These are phyloP conservation scores for Aquanectria penicillioides DNA, from an alignment of 2,329 filamentous ascomycete species.

Conservation along the genomic window DNA sequence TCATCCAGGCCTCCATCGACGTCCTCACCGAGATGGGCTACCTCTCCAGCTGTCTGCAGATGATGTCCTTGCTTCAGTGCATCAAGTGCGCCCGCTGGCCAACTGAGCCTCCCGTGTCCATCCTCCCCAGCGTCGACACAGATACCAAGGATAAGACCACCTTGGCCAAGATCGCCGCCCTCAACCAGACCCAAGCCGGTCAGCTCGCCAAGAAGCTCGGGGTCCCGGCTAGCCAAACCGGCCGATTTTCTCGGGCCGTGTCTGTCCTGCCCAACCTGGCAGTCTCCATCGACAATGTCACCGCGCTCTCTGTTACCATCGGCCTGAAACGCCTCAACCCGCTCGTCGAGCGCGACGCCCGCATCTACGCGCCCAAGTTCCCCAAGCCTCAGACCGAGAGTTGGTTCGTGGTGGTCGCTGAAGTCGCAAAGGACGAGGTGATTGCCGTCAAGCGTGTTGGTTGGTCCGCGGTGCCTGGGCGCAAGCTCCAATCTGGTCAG, in stretches of 20 bases:
- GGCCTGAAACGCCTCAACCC: constrained; percentile 74
- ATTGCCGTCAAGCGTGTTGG: constrained; percentile 86
- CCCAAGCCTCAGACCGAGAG: constrained; percentile 95
- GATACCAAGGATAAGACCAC: constrained; percentile 54
- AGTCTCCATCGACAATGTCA: constrained; percentile 69
- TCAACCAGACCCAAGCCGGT: constrained; percentile 48
- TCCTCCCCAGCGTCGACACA: constrained; percentile 77
- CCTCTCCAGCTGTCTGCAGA: constrained; percentile 78
- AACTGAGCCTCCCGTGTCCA: constrained; percentile 78
- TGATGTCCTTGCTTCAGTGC: constrained; percentile 88
- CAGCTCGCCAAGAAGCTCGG: constrained; percentile 61
- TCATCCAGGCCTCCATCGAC: constrained; percentile 94
- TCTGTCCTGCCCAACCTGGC: constrained; percentile 75
- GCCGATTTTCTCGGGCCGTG: constrained; percentile 67
- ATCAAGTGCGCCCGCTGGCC: constrained; percentile 96
- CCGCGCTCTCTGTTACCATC: constrained; percentile 71
- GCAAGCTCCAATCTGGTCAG: constrained; percentile 51
- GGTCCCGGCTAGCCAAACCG: constrained; percentile 56
- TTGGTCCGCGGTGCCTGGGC: constrained; percentile 62
- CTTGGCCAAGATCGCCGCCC: constrained; percentile 55
- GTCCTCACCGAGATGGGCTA: constrained; percentile 91
- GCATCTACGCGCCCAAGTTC: constrained; percentile 88
- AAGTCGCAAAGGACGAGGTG: constrained; percentile 76
- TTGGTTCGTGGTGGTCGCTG: constrained; percentile 85
- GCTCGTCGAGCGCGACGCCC: constrained; percentile 70